phyloP scores from a whole-genome alignment of 345 rosid species.

The Erucastrum elatum region DNA sequence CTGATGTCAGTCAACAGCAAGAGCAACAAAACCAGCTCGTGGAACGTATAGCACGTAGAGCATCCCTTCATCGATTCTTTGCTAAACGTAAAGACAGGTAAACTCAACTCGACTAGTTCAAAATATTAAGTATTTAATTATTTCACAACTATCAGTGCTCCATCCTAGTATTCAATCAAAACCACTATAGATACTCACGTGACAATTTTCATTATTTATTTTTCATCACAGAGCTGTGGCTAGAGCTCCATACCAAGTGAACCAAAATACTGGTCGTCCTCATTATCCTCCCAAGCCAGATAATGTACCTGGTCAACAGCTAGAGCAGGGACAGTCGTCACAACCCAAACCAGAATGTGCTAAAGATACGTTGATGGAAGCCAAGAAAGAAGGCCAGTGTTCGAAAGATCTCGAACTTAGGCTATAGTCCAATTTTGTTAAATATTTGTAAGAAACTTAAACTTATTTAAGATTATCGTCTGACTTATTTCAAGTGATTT shows the following conservation, averaged over 20 bases:
- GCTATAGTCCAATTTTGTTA: conserved; percentile 35
- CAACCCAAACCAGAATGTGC: conserved; percentile 14
- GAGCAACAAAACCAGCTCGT: conserved; percentile 35
- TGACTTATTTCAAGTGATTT: conserved; percentile 3
- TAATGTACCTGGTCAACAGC: conserved; percentile 16
- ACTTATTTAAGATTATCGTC: conserved; percentile 42
- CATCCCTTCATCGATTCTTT: conserved; percentile 70
- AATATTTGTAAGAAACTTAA: conserved; percentile 40
- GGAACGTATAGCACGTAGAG: conserved; percentile 52
- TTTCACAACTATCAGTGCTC: not conserved
- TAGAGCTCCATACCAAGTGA: conserved; percentile 66
- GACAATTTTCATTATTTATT: not conserved
- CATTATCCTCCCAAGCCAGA: conserved; percentile 36
- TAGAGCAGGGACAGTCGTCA: conserved; percentile 39
- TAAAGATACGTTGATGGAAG: conserved; percentile 16
- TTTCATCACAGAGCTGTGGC: conserved; percentile 47
- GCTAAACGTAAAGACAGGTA: conserved; percentile 81
- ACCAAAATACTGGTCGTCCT: conserved; percentile 10
- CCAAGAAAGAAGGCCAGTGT: conserved; percentile 38
- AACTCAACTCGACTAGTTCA: not conserved
- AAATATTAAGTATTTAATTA: not conserved
- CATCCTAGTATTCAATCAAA: not conserved
- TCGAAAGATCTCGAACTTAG: conserved; percentile 59
- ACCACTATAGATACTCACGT: not conserved
- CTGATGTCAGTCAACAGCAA: conserved; percentile 3